phyloP scores from a whole-genome alignment of 192 early-diverging fungal species.

The Thamnidium elegans region DNA sequence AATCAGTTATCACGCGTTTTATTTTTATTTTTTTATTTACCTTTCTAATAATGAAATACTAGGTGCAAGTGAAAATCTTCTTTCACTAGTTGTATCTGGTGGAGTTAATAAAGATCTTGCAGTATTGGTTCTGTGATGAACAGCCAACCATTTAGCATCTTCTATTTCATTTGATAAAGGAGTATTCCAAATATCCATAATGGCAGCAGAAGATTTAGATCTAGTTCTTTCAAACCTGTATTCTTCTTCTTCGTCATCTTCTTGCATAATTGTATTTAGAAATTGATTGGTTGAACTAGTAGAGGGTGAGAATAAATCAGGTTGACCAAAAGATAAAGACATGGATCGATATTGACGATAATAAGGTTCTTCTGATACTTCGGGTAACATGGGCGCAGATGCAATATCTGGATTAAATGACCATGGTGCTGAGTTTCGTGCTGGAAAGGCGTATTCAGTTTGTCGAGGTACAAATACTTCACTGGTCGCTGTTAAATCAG shows the following conservation, averaged over 20 bases:
- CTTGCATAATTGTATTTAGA: conserved; percentile 28
- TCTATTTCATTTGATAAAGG: not conserved
- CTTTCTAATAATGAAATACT: not conserved
- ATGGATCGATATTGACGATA: conserved; percentile 52
- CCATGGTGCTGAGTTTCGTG: not conserved
- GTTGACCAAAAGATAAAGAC: conserved; percentile 54
- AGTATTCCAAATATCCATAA: conserved; percentile 41
- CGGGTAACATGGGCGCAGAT: conserved; percentile 34
- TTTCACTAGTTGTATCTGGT: not conserved
- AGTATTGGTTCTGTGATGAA: not conserved
- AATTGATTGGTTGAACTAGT: conserved; percentile 17
- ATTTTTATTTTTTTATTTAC: conserved; percentile 11
- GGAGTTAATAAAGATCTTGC: too few species aligned
- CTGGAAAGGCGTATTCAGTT: conserved; percentile 9
- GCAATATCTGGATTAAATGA: conserved; percentile 24
- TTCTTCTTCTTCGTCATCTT: conserved; percentile 30
- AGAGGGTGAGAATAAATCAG: conserved; percentile 27
- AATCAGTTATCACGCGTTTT: not conserved
- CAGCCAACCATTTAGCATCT: not conserved
- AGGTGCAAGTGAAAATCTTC: conserved; percentile 13
- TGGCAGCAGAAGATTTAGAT: conserved; percentile 68
- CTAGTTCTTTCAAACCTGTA: conserved; percentile 40
- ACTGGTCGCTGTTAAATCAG: not conserved
- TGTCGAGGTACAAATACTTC: too few species aligned
- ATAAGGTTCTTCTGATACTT: conserved; percentile 38